phyloP scores from a whole-genome alignment of 2,329 filamentous ascomycete genomes.

The Myriosclerotinia duriaeana region DNA sequence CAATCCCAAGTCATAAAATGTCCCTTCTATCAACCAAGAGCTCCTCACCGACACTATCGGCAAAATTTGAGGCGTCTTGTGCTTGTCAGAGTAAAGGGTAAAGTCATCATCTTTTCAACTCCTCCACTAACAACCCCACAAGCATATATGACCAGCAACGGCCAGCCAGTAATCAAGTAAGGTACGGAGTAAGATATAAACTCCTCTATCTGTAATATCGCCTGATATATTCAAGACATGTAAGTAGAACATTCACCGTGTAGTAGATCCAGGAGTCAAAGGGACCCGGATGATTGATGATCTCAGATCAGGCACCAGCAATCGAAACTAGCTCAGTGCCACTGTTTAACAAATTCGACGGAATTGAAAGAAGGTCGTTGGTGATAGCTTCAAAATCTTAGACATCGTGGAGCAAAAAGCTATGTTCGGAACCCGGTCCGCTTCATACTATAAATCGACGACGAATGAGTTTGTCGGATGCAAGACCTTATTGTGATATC shows the following conservation, averaged over 20 bases:
- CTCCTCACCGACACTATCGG: neutral
- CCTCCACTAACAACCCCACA: neutral
- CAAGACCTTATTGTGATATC: neutral
- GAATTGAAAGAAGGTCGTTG: neutral
- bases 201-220: neutral
- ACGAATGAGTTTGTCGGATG: neutral
- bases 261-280: neutral
- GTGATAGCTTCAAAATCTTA: neutral
- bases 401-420: neutral
- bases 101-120: neutral
- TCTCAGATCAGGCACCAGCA: conserved; percentile 17
- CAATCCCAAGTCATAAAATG: neutral
- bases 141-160: neutral
- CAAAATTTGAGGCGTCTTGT: neutral
- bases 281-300: conserved; percentile 2
- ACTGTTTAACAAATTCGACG: neutral
- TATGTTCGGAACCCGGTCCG: neutral
- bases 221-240: conserved; percentile 8
- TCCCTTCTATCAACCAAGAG: neutral
- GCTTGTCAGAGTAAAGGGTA: neutral
- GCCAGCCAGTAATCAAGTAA: neutral
- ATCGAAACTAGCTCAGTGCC: neutral
- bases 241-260: neutral
- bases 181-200: neutral
- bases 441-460: neutral